Conservation (phyloP, 2,329 filamentous ascomycete genomes). For the Conoideocrella luteorostrata region DNA sequence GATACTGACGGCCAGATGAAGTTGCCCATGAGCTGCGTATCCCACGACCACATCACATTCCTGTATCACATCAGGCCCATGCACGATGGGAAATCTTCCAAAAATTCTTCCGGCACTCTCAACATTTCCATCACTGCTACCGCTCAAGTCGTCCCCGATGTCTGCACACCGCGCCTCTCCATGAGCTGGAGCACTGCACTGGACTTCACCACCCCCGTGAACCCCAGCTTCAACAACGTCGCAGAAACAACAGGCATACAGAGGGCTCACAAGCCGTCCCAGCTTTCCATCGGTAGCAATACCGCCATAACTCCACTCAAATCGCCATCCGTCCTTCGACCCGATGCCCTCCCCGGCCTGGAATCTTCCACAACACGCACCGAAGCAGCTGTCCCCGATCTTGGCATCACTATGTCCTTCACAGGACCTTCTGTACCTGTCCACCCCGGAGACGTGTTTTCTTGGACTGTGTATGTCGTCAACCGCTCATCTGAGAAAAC, state of each 20-base stretch:
- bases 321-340: constrained; percentile 50
- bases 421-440: constrained; percentile 52
- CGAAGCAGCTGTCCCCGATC: constrained; percentile 47
- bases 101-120: constrained; percentile 45
- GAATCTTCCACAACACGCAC: constrained; percentile 44
- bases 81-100: constrained; percentile 38
- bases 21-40: constrained; percentile 56
- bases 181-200: constrained; percentile 64
- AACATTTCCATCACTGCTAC: constrained; percentile 55
- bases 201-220: constrained; percentile 62
- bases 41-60: constrained; percentile 70
- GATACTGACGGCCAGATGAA: constrained; percentile 33
- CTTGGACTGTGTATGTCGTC: constrained; percentile 68
- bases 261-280: constrained; percentile 55
- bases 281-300: constrained; percentile 53
- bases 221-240: constrained; percentile 53
- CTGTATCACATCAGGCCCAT: constrained; percentile 60
- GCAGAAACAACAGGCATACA: constrained; percentile 48
- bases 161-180: constrained; percentile 53
- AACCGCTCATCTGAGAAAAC: constrained; percentile 53
- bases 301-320: constrained; percentile 48
- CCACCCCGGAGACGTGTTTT: constrained; percentile 59
- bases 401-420: constrained; percentile 72
- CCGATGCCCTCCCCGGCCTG: constrained; percentile 53
- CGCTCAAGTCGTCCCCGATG: constrained; percentile 46